Evolutionary conservation across 306 rosid genomes (phyloP).

Genomic region (Cucumis hystrix): DNA sequence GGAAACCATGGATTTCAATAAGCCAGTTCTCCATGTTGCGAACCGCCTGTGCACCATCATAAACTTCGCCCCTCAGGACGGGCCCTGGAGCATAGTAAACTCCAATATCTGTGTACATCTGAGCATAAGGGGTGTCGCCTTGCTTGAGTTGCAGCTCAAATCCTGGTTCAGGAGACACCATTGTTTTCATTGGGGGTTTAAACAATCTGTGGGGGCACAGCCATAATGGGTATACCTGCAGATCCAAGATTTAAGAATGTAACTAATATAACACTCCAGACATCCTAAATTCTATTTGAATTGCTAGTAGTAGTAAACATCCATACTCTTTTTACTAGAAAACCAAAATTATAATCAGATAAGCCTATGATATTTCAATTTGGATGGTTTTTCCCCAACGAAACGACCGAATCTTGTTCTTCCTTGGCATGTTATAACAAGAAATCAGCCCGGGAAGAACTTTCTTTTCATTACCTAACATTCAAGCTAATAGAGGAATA

Average conservation of each 20-base stretch:
- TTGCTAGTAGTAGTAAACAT: background rate
- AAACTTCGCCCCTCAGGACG: constrained; percentile 83
- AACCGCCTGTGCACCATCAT: constrained; percentile 78
- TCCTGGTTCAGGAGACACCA: constrained; percentile 80
- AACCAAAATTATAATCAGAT: background rate
- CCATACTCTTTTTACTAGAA: background rate
- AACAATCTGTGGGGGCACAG: constrained; percentile 84
- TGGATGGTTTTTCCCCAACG: background rate
- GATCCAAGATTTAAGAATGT: background rate
- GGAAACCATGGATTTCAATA: constrained; percentile 81
- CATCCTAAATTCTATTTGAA: background rate
- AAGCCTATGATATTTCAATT: background rate
- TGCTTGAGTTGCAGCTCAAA: constrained; percentile 77
- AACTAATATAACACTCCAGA: background rate
- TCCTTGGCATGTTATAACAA: background rate
- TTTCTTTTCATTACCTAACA: background rate
- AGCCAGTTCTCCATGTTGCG: constrained; percentile 69
- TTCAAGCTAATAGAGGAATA: background rate
- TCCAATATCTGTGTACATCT: constrained; percentile 93
- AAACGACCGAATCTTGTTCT: background rate
- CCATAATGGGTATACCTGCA: constrained; percentile 88
- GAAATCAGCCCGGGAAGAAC: background rate
- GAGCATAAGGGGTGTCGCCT: constrained; percentile 79
- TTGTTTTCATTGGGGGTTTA: constrained; percentile 63
- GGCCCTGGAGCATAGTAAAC: constrained; percentile 94